Evolutionary conservation across 2,329 filamentous ascomycete species (phyloP).

Genomic region (Neonectria neomacrospora): DNA sequence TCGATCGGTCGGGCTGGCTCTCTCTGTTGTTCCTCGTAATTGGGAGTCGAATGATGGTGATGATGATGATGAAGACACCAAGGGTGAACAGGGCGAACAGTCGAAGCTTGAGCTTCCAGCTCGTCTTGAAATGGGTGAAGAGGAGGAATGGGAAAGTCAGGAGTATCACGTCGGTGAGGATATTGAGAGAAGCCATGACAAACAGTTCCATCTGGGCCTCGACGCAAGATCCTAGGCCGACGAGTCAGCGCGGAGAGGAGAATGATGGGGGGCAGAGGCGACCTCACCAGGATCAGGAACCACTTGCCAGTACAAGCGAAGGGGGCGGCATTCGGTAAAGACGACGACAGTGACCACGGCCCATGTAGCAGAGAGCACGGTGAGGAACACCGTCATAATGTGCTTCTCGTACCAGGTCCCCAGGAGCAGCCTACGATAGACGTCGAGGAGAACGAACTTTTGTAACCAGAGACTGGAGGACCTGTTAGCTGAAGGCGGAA

Average conservation of each 20-base stretch:
- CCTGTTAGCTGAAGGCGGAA: background rate
- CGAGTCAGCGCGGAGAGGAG: background rate
- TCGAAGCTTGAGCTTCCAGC: constrained; percentile 46
- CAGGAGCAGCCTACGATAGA: constrained; percentile 29
- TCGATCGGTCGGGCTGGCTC: constrained; percentile 50
- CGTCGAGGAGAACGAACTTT: constrained; percentile 33
- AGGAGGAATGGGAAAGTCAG: constrained; percentile 41
- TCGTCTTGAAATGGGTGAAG: constrained; percentile 44
- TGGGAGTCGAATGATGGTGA: constrained; percentile 52
- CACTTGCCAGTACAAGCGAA: constrained; percentile 33
- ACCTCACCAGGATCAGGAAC: constrained; percentile 25
- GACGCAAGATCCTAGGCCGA: constrained; percentile 20
- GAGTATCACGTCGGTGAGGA: constrained; percentile 46
- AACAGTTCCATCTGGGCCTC: constrained; percentile 34
- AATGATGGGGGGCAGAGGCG: background rate
- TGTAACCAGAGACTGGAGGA: constrained; percentile 31
- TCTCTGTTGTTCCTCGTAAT: constrained; percentile 49
- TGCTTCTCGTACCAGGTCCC: constrained; percentile 25
- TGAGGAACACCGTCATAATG: constrained; percentile 27
- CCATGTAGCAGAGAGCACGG: constrained; percentile 31
- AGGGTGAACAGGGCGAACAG: constrained; percentile 50
- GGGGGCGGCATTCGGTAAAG: constrained; percentile 31
- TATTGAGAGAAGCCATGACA: constrained; percentile 36
- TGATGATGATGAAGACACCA: constrained; percentile 52
- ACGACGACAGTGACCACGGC: constrained; percentile 29